Base-by-base conservation (phyloP, 441 rosid genomes). In the Croton setiger region DNA sequence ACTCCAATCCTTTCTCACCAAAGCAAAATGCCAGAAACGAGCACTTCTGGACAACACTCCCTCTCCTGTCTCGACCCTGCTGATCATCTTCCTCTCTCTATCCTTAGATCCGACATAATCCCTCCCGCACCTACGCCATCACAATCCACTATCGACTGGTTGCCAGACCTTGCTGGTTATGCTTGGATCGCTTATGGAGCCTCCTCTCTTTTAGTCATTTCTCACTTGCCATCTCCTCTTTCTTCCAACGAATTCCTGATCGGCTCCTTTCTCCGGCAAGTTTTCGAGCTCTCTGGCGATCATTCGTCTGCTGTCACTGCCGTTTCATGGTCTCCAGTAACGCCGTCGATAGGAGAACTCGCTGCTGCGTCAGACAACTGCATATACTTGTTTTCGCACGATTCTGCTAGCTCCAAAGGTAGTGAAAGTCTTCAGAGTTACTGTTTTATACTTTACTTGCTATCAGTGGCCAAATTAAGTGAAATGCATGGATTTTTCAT, bases 121-220 rank as follows among this genome's bases (percentile, higher is more conserved):
- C 94, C 98, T 3, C 84, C 96, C 5, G 91, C 94, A 54, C 96
- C 97, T 31, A 83, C 83, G 51, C 82, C 85, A 74, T 84, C 90
- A 33, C 66, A 78, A 17, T 86, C 88, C 58, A 73, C 92, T 76
- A 73, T 88, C 72, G 99, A 94, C 77, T 92, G 96, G 97, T 75
- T 94, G 37, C 93, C 98, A 10, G 98, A 90, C 70, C 87, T 87
- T 66, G 81, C 84, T 43, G 96, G 98, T 70, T 81, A 87, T 88
- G 85, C 99, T 82, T 94, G 99, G 98, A 84, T 88, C 51, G 97
- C 97, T 14, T 94, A 88, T 72, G 97, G 96, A 31, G 97, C 98
- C 15, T 94, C 98, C 72, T 85, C 98, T 68, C 93, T 94, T 66
- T 79, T 92, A 15, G 91, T 90, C 59, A 84, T 94, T 77, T 87